phyloP scores from a whole-genome alignment of 108 stramenopile species.

The Epipyxis sp. region DNA sequence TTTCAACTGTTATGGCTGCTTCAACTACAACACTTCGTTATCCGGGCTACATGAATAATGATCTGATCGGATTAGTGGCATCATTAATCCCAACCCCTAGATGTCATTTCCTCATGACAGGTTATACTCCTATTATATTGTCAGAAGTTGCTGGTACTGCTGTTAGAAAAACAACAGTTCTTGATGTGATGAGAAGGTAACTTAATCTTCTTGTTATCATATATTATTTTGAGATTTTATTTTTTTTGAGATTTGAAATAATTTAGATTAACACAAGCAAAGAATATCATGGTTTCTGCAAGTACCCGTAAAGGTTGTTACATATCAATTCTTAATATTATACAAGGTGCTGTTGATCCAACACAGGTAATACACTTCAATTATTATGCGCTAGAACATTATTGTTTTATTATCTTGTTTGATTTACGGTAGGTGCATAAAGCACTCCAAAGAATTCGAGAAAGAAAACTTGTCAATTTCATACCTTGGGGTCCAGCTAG shows the following conservation, averaged over 20 bases:
- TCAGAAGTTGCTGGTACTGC: slow-evolving; percentile 49
- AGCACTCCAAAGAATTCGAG: slow-evolving; percentile 92
- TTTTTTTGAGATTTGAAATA: too few relatives aligned
- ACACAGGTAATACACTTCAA: too few relatives aligned
- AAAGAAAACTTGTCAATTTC: slow-evolving; percentile 83
- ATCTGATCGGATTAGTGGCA: slow-evolving; percentile 91
- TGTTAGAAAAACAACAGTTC: slow-evolving; percentile 94
- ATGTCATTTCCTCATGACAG: slow-evolving; percentile 98
- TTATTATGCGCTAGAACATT: not conserved
- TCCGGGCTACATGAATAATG: slow-evolving; percentile 99
- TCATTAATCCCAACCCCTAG: slow-evolving; percentile 95
- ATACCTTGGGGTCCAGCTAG: slow-evolving; percentile 98
- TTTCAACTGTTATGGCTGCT: slow-evolving; percentile 98
- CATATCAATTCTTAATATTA: slow-evolving; percentile 96
- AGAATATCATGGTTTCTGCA: slow-evolving; percentile 98
- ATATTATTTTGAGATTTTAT: too few relatives aligned
- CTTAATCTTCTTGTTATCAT: too few relatives aligned
- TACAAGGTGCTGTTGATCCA: slow-evolving; percentile 95
- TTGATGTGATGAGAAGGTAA: slow-evolving; percentile 98
- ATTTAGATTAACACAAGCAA: slow-evolving; percentile 93
- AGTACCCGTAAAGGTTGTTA: slow-evolving; percentile 87
- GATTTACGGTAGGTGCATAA: slow-evolving; percentile 90
- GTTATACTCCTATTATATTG: slow-evolving; percentile 87
- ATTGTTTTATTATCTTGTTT: too few relatives aligned
- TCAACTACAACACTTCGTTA: slow-evolving; percentile 94